Conservation (phyloP, 2,329 filamentous ascomycete genomes). For the Aspergillus pseudoglaucus region DNA sequence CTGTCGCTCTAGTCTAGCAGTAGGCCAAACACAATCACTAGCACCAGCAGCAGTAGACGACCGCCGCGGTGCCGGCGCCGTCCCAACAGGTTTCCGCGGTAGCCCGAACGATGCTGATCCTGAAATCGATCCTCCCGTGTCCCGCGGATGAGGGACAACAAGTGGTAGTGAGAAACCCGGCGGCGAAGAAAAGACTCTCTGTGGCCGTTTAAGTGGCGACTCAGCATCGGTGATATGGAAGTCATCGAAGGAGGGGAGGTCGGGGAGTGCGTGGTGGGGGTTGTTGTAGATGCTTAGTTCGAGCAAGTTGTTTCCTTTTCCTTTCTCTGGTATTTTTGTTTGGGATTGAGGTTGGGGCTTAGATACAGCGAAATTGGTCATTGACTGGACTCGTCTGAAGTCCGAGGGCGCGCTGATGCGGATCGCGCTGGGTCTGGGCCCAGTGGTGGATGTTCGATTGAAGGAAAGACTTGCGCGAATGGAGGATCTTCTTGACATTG, state of each 20-base stretch:
- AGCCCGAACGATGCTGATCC: conserved; percentile 24
- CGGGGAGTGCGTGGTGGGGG: conserved; percentile 38
- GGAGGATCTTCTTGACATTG: conserved; percentile 34
- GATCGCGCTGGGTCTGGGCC: conserved; percentile 29
- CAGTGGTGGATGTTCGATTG: conserved; percentile 26
- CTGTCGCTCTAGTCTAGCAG: conserved; percentile 14
- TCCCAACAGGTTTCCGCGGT: conserved; percentile 32
- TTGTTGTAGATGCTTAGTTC: conserved; percentile 41
- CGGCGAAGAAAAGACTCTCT: conserved; percentile 24
- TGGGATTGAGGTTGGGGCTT: conserved; percentile 3
- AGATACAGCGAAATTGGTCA: conserved; percentile 18
- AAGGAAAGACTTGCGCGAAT: conserved; percentile 36
- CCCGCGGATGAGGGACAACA: too few species aligned
- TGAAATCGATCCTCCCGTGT: conserved; percentile 3
- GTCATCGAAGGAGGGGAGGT: conserved; percentile 39
- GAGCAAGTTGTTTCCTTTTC: conserved; percentile 33
- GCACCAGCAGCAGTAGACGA: conserved; percentile 17
- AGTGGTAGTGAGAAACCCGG: conserved; percentile 13
- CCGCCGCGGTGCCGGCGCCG: conserved; percentile 19
- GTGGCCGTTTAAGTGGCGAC: conserved; percentile 20
- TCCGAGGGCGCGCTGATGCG: conserved; percentile 28
- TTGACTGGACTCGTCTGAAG: conserved; percentile 30
- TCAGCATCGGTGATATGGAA: conserved; percentile 24
- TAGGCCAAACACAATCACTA: too few species aligned
- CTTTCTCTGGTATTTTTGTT: too few species aligned